Conservation (phyloP, 148 eudicot genomes). For the Fagopyrum tataricum region DNA sequence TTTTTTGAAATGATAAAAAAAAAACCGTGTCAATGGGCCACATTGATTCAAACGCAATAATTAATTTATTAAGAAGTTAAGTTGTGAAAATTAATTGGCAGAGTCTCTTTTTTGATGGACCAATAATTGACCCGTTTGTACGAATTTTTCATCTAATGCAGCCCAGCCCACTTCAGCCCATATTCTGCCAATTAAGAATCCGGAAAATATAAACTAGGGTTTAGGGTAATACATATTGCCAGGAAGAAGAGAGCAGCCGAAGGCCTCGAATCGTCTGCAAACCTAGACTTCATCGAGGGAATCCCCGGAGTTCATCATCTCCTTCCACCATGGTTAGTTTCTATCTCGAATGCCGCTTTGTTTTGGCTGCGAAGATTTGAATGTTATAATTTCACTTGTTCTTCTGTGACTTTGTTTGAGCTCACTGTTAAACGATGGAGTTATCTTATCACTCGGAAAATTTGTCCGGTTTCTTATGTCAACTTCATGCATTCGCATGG, state of each 20-base stretch:
- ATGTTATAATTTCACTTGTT: not conserved
- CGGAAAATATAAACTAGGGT: conserved; percentile 5
- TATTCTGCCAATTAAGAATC: not conserved
- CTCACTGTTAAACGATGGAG: not conserved
- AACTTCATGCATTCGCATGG: not conserved
- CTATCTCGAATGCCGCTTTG: not conserved
- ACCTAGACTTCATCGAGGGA: not conserved
- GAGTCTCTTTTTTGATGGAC: not conserved
- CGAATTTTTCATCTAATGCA: not conserved
- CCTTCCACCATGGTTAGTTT: conserved; percentile 10
- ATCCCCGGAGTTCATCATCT: not conserved
- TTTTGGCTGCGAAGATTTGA: not conserved
- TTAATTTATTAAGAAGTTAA: too few relatives aligned
- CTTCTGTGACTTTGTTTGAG: not conserved
- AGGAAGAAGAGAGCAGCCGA: not conserved
- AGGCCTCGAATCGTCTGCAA: not conserved
- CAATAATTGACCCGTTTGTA: not conserved
- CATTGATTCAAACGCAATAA: too few relatives aligned
- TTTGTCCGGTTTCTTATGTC: not conserved
- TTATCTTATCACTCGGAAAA: not conserved
- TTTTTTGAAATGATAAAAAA: too few relatives aligned
- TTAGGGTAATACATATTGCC: not conserved
- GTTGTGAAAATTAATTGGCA: not conserved
- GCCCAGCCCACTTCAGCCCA: not conserved
- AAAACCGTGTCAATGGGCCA: too few relatives aligned